phyloP scores from a whole-genome alignment of 2,329 filamentous ascomycete genomes.

The Cytospora schulzeri region DNA sequence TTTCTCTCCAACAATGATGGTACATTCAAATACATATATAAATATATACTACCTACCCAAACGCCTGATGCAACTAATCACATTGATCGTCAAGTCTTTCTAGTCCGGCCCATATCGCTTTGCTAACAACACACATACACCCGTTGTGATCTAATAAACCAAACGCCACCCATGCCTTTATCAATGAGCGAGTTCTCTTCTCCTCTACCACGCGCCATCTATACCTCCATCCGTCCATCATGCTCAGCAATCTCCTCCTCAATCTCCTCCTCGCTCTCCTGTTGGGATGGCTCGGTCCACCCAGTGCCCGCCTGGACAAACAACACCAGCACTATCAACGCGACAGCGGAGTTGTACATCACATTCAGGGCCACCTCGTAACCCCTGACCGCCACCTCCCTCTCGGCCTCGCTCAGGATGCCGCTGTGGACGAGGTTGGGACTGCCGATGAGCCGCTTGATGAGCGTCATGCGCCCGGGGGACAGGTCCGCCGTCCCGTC shows the following conservation, averaged over 20 bases:
- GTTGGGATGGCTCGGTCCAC: constrained; percentile 45
- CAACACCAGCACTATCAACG: constrained; percentile 46
- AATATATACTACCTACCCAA: background rate
- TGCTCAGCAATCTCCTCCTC: constrained; percentile 39
- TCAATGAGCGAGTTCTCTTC: no score
- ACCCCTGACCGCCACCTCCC: constrained; percentile 47
- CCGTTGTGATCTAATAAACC: background rate
- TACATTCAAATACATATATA: background rate
- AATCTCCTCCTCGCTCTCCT: constrained; percentile 54
- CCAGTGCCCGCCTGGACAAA: constrained; percentile 54
- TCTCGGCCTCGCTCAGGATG: constrained; percentile 45
- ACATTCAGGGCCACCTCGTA: constrained; percentile 50
- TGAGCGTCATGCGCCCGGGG: constrained; percentile 41
- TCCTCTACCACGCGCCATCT: background rate
- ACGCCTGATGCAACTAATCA: background rate
- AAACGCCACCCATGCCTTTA: constrained; percentile 2
- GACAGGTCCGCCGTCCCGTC: constrained; percentile 42
- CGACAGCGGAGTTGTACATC: constrained; percentile 52
- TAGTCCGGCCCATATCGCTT: background rate
- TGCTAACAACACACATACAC: background rate
- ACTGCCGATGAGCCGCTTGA: constrained; percentile 52
- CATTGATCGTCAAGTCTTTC: background rate
- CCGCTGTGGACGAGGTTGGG: constrained; percentile 52
- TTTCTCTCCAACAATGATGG: background rate
- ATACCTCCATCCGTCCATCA: constrained; percentile 38